phyloP scores from a whole-genome alignment of 2,329 filamentous ascomycete genomes.

The Teratosphaeria zuluensis region DNA sequence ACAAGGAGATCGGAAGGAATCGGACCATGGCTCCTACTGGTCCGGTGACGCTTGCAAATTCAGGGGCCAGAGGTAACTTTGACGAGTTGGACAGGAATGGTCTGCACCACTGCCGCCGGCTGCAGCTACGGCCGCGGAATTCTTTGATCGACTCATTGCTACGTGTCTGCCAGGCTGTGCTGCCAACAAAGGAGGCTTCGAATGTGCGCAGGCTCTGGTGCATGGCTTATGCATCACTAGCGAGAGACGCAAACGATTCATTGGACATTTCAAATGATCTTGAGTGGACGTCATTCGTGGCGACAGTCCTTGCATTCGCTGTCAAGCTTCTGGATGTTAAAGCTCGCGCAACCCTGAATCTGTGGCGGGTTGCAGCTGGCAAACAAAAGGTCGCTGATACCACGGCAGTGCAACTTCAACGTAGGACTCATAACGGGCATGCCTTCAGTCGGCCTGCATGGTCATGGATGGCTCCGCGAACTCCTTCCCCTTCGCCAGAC shows the following conservation, averaged over 20 bases:
- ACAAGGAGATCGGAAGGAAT: slow-evolving; percentile 20
- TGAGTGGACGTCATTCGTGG: slow-evolving; percentile 31
- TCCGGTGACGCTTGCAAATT: slow-evolving; percentile 8
- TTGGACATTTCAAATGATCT: slow-evolving; percentile 7
- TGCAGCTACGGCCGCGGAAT: slow-evolving; percentile 19
- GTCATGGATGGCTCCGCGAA: slow-evolving; percentile 12
- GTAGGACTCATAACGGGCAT: background rate
- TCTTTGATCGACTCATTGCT: slow-evolving; percentile 15
- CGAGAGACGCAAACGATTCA: slow-evolving; percentile 5
- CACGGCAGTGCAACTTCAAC: background rate
- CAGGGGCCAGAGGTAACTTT: slow-evolving; percentile 12
- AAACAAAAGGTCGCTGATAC: background rate
- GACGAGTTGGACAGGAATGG: slow-evolving; percentile 19
- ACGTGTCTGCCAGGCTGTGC: slow-evolving; percentile 17
- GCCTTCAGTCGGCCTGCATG: slow-evolving; percentile 7
- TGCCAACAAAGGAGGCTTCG: slow-evolving; percentile 16
- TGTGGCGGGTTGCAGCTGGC: slow-evolving; percentile 16
- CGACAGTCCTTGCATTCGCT: slow-evolving; percentile 31
- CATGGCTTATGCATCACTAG: slow-evolving; percentile 14
- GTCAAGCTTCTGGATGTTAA: slow-evolving; percentile 21
- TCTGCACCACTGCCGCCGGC: slow-evolving; percentile 17
- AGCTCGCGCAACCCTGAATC: slow-evolving; percentile 16
- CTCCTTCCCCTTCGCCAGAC: background rate
- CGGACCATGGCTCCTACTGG: slow-evolving; percentile 12
- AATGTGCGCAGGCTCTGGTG: slow-evolving; percentile 21